A percentile compares a stretch with the other conserved stretches of the same genome.
phyloP scores from a whole-genome alignment of 345 rosid species.

The Brassica nigra region DNA sequence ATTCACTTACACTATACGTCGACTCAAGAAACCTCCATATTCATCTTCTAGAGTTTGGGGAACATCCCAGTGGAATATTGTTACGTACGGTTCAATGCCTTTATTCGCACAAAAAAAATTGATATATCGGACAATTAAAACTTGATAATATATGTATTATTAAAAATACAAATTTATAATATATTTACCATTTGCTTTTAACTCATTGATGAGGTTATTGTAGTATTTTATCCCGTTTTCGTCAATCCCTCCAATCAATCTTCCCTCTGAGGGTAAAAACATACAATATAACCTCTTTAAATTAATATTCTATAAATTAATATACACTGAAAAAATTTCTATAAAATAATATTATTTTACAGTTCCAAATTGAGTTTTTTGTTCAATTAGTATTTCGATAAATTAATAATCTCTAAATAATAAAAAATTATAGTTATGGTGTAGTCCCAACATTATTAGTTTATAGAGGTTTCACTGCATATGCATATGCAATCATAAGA shows the following conservation, averaged over 20 bases:
- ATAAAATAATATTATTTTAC: too few species aligned
- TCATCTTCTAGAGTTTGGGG: constrained; percentile 39
- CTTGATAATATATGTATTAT: neutral
- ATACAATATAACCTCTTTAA: too few species aligned
- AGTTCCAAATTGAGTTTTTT: too few species aligned
- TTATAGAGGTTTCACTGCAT: too few species aligned
- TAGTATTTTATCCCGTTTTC: constrained; percentile 47
- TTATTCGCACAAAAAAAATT: constrained; percentile 6
- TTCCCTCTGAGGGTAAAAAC: constrained; percentile 39
- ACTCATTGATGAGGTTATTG: constrained; percentile 37
- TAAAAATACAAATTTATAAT: neutral
- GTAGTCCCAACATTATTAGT: too few species aligned
- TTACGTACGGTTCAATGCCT: constrained; percentile 41
- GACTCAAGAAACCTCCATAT: constrained; percentile 36
- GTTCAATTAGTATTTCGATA: too few species aligned
- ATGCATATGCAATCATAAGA: neutral
- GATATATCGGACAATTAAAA: neutral
- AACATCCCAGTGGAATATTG: constrained; percentile 45
- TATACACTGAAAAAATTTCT: too few species aligned
- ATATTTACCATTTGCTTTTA: neutral
- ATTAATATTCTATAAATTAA: too few species aligned
- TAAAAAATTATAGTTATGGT: too few species aligned
- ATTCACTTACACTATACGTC: constrained; percentile 36
- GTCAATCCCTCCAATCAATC: constrained; percentile 47
- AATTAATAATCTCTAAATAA: too few species aligned